A percentile compares a stretch with the other conserved stretches of the same genome.
These are phyloP conservation scores for Pythium angustatum DNA, from an alignment of 352 stramenopile genomes.

Conservation along the genomic window DNA sequence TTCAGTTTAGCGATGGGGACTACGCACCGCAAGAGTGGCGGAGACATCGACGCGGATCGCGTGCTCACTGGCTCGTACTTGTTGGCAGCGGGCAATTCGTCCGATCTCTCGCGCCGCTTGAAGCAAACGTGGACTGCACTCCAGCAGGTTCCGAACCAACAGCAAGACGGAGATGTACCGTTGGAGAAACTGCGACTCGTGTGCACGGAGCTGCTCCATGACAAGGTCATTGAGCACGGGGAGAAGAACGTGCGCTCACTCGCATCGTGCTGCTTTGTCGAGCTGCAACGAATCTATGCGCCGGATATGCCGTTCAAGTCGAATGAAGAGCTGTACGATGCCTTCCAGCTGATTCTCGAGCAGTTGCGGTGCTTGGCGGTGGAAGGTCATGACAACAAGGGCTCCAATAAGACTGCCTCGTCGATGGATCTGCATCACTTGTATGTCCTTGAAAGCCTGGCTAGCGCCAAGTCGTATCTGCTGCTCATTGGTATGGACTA, in stretches of 20 bases:
- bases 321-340: conserved; percentile 66
- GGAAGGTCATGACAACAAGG: conserved; percentile 26
- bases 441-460: conserved; percentile 73
- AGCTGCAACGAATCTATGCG: conserved; percentile 64
- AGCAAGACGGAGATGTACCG: conserved; percentile 42
- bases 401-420: conserved; percentile 25
- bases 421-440: conserved; percentile 43
- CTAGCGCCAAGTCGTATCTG: conserved; percentile 55
- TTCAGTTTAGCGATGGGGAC: neutral
- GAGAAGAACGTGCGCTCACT: conserved; percentile 62
- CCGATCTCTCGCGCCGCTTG: conserved; percentile 48
- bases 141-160: conserved; percentile 44
- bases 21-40: neutral
- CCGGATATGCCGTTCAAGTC: conserved; percentile 70
- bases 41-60: conserved; percentile 1
- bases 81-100: conserved; percentile 34
- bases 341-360: conserved; percentile 69
- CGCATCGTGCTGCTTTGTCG: conserved; percentile 70
- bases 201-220: conserved; percentile 57
- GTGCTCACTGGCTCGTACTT: conserved; percentile 36
- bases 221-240: conserved; percentile 44
- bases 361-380: conserved; percentile 47
- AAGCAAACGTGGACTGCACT: conserved; percentile 54
- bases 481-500: conserved; percentile 59
- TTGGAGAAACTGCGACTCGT: conserved; percentile 45